phyloP scores from a whole-genome alignment of 495 filamentous ascomycete genomes.

The Glutinoglossum americanum region DNA sequence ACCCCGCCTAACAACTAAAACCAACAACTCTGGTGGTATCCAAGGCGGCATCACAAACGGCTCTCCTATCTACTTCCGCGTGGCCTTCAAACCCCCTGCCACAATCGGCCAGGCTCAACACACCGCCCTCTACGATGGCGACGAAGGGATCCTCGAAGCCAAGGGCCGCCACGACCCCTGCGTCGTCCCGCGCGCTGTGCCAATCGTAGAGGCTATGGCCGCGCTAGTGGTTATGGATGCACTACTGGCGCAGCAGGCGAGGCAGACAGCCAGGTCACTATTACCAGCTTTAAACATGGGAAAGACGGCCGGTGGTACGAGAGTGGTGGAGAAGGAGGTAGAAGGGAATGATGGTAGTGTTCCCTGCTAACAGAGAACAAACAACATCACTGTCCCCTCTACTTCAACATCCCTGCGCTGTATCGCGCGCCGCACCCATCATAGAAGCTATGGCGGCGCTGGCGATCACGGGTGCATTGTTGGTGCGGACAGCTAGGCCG shows the following conservation, averaged over 20 bases:
- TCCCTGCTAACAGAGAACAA: too few species aligned
- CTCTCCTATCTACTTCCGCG: constrained; percentile 80
- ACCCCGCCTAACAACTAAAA: constrained; percentile 57
- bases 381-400: too few species aligned
- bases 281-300: constrained; percentile 26
- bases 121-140: constrained; percentile 55
- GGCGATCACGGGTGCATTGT: constrained; percentile 74
- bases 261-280: constrained; percentile 31
- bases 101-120: constrained; percentile 85
- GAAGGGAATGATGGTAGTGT: background rate
- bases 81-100: constrained; percentile 88
- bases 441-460: constrained; percentile 91
- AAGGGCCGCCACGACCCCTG: constrained; percentile 95
- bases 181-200: constrained; percentile 81
- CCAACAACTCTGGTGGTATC: constrained; percentile 91
- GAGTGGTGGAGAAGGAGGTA: background rate
- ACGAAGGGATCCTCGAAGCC: constrained; percentile 61
- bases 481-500: constrained; percentile 47
- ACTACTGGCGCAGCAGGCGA: constrained; percentile 64
- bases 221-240: constrained; percentile 80
- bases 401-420: constrained; percentile 92
- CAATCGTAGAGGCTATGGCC: constrained; percentile 94
- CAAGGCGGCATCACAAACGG: constrained; percentile 96
- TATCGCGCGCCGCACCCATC: constrained; percentile 82
- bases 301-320: background rate